These are phyloP conservation scores for Afroboletus lepidellus DNA, from an alignment of 1,284 basidiomycete genomes.

Conservation along the genomic window DNA sequence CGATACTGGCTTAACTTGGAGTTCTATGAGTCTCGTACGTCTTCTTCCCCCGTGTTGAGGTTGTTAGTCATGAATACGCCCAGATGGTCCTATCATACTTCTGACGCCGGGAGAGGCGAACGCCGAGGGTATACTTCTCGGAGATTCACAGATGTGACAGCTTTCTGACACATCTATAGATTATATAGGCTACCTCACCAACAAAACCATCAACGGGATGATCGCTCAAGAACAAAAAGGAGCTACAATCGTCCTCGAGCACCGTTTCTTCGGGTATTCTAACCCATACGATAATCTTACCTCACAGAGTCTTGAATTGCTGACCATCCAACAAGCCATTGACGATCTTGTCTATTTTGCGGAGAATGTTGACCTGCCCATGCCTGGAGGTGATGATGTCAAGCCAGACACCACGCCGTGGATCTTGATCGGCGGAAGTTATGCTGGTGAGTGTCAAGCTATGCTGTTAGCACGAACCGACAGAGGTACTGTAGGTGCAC, in stretches of 20 bases:
- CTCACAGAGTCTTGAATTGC: conserved; percentile 52
- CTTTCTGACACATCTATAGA: conserved; percentile 43
- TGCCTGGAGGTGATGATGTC: conserved; percentile 60
- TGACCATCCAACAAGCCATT: conserved; percentile 72
- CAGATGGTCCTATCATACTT: conserved; percentile 68
- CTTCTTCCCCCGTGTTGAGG: background rate
- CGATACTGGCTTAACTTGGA: conserved; percentile 68
- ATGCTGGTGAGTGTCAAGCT: conserved; percentile 44
- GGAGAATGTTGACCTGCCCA: conserved; percentile 61
- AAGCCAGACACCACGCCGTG: conserved; percentile 61
- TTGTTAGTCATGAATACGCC: background rate
- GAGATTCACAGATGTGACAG: conserved; percentile 25
- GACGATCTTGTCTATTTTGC: conserved; percentile 73
- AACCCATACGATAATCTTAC: conserved; percentile 62
- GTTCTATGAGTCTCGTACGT: conserved; percentile 54
- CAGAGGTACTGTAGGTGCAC: conserved; percentile 36
- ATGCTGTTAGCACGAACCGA: background rate
- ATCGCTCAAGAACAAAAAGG: conserved; percentile 68
- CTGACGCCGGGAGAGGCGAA: conserved; percentile 49
- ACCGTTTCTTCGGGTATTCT: conserved; percentile 53
- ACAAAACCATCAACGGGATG: conserved; percentile 60
- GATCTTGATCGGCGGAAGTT: conserved; percentile 70
- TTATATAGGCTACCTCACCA: conserved; percentile 60
- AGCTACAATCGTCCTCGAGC: conserved; percentile 59
- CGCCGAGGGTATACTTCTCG: conserved; percentile 38